Evolutionary conservation across 768 basidiomycete genomes (phyloP), one percentile per base, ranked within the genome.

Genomic region (Termitomyces sp.): DNA sequence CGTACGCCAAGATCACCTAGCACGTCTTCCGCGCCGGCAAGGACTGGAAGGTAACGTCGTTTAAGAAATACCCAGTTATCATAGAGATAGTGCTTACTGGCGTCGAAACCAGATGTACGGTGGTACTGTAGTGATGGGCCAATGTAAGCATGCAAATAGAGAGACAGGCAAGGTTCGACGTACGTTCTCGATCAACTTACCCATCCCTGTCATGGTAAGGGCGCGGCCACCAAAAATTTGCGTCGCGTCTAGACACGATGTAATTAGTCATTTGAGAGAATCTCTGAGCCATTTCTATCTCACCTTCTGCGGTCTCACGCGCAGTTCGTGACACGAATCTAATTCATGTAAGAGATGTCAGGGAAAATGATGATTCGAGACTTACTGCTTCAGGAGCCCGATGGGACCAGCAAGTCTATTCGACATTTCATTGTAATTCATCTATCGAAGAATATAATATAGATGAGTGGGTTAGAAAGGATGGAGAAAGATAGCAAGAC

Each of bases 171-270:
- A 28, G 23, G 0, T 37, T 21, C 1, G 21, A 74, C 84, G 49
- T 65, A 89, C 89, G 60, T 89, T 91, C 70, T 94, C 92, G 56
- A 93, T 80, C 44, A 85, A 70, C 70, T 82, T 86, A 58, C 93
- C 93, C 90, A 94, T 91, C 8, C 94, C 93, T 5, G 90, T 86
- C 44, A 80, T 76, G 0, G 95, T 97, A 62, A 98, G 76, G 26
- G 86, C 91, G 19, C 95, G 82, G 17, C 95, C 95, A 52, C 94
- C 94, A 56, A 95, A 96, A 37, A 96, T 81, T 70, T 90, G 87
- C 1, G 87, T 84, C 5, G 91, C 86, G 58, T 93, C 91, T 76
- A 77, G 70, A 53, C n/a, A 51, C 19, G 47, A 31, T 33, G 19
- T 14, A 7, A 30, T 21, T 15, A 44, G 7, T 78, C 79, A 61